A percentile compares a stretch with the other conserved stretches of the same genome.
These are phyloP conservation scores for Globomyces sp. DNA, from an alignment of 371 early-diverging fungal genomes.

Conservation along the genomic window DNA sequence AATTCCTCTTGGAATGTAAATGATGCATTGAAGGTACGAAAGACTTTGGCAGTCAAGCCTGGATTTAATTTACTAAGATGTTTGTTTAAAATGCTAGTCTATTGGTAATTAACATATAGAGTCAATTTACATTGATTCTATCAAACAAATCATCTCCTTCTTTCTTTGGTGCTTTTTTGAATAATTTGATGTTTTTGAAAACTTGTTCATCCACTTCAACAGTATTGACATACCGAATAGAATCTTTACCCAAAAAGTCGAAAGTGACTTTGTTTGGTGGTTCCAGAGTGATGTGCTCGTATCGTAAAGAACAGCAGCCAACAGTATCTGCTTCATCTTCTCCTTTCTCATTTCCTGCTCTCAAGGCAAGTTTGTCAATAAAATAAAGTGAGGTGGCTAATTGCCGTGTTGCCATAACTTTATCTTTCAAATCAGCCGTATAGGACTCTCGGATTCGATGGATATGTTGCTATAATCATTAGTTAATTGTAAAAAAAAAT, in stretches of 20 bases:
- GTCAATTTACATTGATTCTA: slow-evolving; percentile 68
- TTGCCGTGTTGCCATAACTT: slow-evolving; percentile 78
- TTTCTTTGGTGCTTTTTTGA: slow-evolving; percentile 75
- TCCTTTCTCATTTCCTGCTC: slow-evolving; percentile 98
- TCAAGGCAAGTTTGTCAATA: slow-evolving; percentile 90
- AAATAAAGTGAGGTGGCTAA: slow-evolving; percentile 94
- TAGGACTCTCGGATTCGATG: slow-evolving; percentile 75
- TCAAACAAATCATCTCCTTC: slow-evolving; percentile 84
- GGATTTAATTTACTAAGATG: slow-evolving; percentile 81
- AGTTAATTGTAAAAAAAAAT: neutral
- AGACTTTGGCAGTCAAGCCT: slow-evolving; percentile 96
- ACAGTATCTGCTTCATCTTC: slow-evolving; percentile 97
- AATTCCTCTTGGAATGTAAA: slow-evolving; percentile 90
- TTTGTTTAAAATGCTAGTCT: slow-evolving; percentile 73
- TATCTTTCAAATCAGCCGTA: slow-evolving; percentile 71
- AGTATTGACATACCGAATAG: slow-evolving; percentile 88
- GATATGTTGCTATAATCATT: slow-evolving; percentile 57
- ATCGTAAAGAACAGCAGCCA: slow-evolving; percentile 95
- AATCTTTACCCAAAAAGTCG: slow-evolving; percentile 98
- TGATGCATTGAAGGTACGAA: slow-evolving; percentile 98
- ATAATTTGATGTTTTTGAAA: slow-evolving; percentile 86
- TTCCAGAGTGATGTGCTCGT: slow-evolving; percentile 84
- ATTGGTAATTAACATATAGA: neutral
- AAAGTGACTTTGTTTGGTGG: slow-evolving; percentile 67
- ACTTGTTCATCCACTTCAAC: slow-evolving; percentile 85